These are phyloP conservation scores for Medicago lupulina DNA, from an alignment of 306 rosid species.

Conservation along the genomic window DNA sequence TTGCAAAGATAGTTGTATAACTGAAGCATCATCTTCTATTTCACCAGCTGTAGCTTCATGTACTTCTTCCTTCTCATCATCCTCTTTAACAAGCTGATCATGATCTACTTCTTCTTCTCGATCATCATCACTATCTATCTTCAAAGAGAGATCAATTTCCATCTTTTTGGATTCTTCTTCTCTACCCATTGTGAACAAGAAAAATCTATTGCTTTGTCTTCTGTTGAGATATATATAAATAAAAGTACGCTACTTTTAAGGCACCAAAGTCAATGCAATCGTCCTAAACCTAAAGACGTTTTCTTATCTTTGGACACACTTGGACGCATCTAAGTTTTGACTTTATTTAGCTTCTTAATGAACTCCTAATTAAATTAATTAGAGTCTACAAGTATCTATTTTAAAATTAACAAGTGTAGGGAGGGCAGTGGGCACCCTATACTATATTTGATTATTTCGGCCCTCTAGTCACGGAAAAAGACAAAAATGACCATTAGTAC, in stretches of 20 bases:
- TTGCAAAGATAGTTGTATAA: conserved; percentile 49
- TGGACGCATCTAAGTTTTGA: conserved; percentile 83
- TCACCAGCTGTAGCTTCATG: conserved; percentile 54
- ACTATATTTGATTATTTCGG: conserved; percentile 33
- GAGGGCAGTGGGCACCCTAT: conserved; percentile 35
- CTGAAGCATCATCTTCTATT: conserved; percentile 66
- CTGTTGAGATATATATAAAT: conserved; percentile 37
- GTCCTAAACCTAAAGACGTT: conserved; percentile 64
- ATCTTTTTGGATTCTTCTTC: conserved; percentile 43
- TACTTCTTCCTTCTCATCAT: conserved; percentile 40
- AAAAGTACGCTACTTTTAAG: conserved; percentile 61
- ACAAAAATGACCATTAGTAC: conserved; percentile 39
- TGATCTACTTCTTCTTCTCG: conserved; percentile 41
- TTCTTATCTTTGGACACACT: conserved; percentile 63
- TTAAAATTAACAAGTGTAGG: conserved; percentile 26
- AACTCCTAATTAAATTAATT: conserved; percentile 46
- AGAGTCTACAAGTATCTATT: conserved; percentile 37
- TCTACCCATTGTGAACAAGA: conserved; percentile 54
- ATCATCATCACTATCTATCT: conserved; percentile 47
- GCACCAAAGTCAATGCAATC: conserved; percentile 93
- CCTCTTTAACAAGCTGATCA: conserved; percentile 40
- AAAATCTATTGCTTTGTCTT: conserved; percentile 46
- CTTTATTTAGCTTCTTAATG: conserved; percentile 66
- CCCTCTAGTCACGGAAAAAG: conserved; percentile 23
- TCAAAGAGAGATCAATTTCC: conserved; percentile 81